phyloP scores from a whole-genome alignment of 352 stramenopile species.

The Pelagophyceae sp. region DNA sequence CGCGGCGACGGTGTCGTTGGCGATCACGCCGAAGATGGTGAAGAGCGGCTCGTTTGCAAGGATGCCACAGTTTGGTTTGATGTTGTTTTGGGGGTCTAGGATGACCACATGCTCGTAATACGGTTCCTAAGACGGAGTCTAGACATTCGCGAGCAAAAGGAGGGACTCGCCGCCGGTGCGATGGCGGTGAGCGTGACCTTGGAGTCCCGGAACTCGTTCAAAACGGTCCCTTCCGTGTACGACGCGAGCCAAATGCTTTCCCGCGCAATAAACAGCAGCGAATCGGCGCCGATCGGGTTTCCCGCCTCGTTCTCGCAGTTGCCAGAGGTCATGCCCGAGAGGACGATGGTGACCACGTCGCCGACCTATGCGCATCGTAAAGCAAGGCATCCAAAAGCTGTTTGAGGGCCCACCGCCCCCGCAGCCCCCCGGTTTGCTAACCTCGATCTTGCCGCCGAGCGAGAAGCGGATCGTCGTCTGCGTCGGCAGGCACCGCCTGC shows the following conservation, averaged over 20 bases:
- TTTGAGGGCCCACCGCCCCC: no score
- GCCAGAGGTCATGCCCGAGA: background rate
- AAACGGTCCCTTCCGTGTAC: slow-evolving; percentile 1
- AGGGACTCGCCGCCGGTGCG: background rate
- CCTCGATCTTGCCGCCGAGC: background rate
- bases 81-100: background rate
- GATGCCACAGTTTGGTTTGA: slow-evolving; percentile 10
- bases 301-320: background rate
- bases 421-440: no score
- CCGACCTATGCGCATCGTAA: background rate
- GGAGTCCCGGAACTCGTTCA: background rate
- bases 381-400: background rate
- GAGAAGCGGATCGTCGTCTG: background rate
- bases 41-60: background rate
- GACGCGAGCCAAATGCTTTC: background rate
- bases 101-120: background rate
- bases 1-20: background rate
- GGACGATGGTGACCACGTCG: background rate
- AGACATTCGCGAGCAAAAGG: no score
- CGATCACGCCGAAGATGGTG: background rate
- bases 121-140: no score
- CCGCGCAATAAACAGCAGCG: background rate
- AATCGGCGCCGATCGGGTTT: background rate
- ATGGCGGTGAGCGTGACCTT: background rate
- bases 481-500: background rate